Percentiles rank a stretch among this genome's conserved stretches.
Conservation (phyloP, 2,329 filamentous ascomycete species). For the Colletotrichum musae region DNA sequence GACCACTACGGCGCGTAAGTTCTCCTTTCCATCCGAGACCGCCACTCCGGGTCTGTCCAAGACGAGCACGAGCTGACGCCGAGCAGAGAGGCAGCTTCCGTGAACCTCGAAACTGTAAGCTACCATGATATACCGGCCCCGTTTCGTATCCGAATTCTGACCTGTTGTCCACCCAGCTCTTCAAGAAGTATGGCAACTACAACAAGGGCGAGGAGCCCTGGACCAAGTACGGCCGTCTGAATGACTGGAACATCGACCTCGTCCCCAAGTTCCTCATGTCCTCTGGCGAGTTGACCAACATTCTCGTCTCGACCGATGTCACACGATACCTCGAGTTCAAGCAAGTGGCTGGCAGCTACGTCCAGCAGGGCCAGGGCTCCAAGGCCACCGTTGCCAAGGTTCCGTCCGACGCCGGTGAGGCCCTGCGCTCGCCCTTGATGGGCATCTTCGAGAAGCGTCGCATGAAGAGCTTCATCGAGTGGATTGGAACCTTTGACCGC, state of each 20-base stretch:
- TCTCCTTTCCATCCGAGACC: constrained; percentile 19
- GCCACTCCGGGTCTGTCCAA: constrained; percentile 19
- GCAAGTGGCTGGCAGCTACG: constrained; percentile 95
- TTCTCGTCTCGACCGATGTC: constrained; percentile 95
- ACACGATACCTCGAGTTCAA: constrained; percentile 92
- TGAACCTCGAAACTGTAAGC: constrained; percentile 92
- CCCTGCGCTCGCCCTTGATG: constrained; percentile 93
- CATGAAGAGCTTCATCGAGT: constrained; percentile 97
- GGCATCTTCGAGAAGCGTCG: constrained; percentile 97
- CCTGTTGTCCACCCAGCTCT: constrained; percentile 73
- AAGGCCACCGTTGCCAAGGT: constrained; percentile 98
- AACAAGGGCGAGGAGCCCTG: constrained; percentile 87
- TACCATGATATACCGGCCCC: constrained; percentile 47
- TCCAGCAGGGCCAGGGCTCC: constrained; percentile 86
- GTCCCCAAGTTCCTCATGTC: constrained; percentile 99
- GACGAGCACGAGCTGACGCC: constrained; percentile 24
- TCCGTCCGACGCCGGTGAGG: constrained; percentile 91
- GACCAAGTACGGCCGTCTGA: constrained; percentile 96
- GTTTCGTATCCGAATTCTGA: constrained; percentile 34
- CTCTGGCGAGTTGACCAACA: constrained; percentile 98
- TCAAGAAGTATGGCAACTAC: constrained; percentile 95
- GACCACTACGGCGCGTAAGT: constrained; percentile 97
- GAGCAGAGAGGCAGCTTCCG: constrained; percentile 88
- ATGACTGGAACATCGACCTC: constrained; percentile 99
- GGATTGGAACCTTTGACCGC: constrained; percentile 88